Conservation (phyloP, 495 filamentous ascomycete species). For the Penicillium egyptiacum region DNA sequence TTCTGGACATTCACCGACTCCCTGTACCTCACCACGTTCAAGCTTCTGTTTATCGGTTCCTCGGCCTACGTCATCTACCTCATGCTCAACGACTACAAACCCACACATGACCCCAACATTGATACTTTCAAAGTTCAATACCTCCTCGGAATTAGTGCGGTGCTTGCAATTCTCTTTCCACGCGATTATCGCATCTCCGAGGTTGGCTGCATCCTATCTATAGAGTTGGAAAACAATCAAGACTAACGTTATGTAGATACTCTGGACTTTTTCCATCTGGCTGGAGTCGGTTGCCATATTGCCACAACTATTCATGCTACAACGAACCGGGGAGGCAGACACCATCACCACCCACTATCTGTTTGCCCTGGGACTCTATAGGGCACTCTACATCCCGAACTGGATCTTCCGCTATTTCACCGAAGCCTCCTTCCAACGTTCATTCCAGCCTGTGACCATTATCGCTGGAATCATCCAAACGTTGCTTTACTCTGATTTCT, state of each 20-base stretch:
- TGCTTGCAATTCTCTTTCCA: conserved; percentile 80
- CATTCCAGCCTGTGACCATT: conserved; percentile 76
- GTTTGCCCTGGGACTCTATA: conserved; percentile 89
- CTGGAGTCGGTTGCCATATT: conserved; percentile 94
- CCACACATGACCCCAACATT: conserved; percentile 90
- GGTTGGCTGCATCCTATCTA: conserved; percentile 35
- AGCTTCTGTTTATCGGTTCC: conserved; percentile 89
- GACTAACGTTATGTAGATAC: conserved; percentile 56
- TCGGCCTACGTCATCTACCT: conserved; percentile 92
- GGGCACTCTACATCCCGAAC: conserved; percentile 96
- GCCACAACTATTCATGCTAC: conserved; percentile 95
- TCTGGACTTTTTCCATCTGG: conserved; percentile 98
- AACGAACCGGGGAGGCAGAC: conserved; percentile 95
- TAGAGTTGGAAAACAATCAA: background rate
- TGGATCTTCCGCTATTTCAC: conserved; percentile 88
- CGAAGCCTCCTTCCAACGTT: conserved; percentile 54
- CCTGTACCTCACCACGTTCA: conserved; percentile 89
- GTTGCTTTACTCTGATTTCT: conserved; percentile 95
- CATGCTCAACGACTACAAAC: conserved; percentile 94
- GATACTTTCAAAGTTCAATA: conserved; percentile 97
- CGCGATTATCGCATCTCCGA: conserved; percentile 70
- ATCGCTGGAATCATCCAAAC: conserved; percentile 90
- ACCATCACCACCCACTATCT: conserved; percentile 98
- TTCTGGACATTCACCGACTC: conserved; percentile 81
- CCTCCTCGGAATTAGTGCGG: conserved; percentile 73